Evolutionary conservation across 805 yeast species (phyloP), one percentile per base, ranked within the genome.

Genomic region (Candida fluviatilis): DNA sequence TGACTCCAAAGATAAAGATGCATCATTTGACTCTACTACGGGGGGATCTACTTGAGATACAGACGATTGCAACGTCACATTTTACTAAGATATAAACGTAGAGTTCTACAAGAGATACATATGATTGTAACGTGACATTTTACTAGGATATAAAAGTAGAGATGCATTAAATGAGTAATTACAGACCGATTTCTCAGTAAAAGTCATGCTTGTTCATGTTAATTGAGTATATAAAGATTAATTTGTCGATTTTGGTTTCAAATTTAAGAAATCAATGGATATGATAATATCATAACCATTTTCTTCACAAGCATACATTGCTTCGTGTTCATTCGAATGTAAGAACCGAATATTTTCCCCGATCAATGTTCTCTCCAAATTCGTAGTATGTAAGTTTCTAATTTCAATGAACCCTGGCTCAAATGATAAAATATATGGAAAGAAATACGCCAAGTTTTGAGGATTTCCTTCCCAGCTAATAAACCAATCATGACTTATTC

Each of bases 391-490:
- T 54, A 90, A 88, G 50, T 89, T 88, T 42, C 99, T 75, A 34
- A 93, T 84, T 64, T 93, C 99, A 57, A 93, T 87, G 51, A 93
- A 89, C 41, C 78, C 83, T 14, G 82, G 76, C 56, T 91, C 98
- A 64, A 93, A 93, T 4, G 96, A 93, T 36, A 93, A 65, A 38
- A 93, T 69, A 55, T 89, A 91, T 3, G 99, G 99, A 64, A 90
- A 91, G 76, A 95, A 88, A 33, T 93, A 71, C 13, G 97, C 95
- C 59, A 93, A 88, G 44, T 82, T 80, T 54, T 84, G 93, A 4
- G 99, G 98, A 36, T 81, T 76, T 26, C 98, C 97, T 64, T 93
- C 98, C 99, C 99, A 93, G 55, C 84, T 81, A 37, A 93, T 83
- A 47, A 90, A 84, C 90, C 96, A 90, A 36, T 87, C 91, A 31